These are phyloP conservation scores for Thraustotheca clavata DNA, from an alignment of 352 stramenopile genomes.

Conservation along the genomic window DNA sequence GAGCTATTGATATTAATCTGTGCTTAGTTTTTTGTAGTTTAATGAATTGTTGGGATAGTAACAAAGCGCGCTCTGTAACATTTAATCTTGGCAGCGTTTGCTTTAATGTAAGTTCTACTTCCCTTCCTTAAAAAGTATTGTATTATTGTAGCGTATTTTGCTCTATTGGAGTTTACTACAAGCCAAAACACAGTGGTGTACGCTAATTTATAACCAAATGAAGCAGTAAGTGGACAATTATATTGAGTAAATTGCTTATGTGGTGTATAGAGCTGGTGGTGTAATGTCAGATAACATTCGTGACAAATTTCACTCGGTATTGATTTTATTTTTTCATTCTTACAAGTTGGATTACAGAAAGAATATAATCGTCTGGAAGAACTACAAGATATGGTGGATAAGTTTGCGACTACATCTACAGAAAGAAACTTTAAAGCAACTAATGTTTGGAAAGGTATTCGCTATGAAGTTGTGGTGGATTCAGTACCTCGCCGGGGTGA, in stretches of 20 bases:
- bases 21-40: not conserved
- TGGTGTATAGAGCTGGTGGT: constrained; percentile 35
- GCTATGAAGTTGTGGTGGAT: constrained; percentile 40
- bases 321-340: not conserved
- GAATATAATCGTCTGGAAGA: constrained; percentile 75
- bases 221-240: constrained; percentile 29
- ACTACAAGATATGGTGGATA: constrained; percentile 49
- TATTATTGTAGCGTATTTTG: constrained; percentile 41
- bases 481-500: constrained; percentile 23
- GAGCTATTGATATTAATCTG: constrained; percentile 6
- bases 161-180: constrained; percentile 74
- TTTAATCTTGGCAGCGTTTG: constrained; percentile 78
- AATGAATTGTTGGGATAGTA: not conserved
- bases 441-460: constrained; percentile 67
- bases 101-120: constrained; percentile 39
- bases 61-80: not conserved
- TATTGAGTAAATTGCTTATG: constrained; percentile 37
- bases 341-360: not conserved
- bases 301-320: constrained; percentile 3
- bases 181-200: constrained; percentile 71
- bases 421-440: constrained; percentile 27
- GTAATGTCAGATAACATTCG: not conserved
- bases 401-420: constrained; percentile 49
- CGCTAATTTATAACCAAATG: constrained; percentile 58
- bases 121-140: not conserved